These are phyloP conservation scores for Aechmea fasciata DNA, from an alignment of 176 grass and related monocot species.

Conservation along the genomic window DNA sequence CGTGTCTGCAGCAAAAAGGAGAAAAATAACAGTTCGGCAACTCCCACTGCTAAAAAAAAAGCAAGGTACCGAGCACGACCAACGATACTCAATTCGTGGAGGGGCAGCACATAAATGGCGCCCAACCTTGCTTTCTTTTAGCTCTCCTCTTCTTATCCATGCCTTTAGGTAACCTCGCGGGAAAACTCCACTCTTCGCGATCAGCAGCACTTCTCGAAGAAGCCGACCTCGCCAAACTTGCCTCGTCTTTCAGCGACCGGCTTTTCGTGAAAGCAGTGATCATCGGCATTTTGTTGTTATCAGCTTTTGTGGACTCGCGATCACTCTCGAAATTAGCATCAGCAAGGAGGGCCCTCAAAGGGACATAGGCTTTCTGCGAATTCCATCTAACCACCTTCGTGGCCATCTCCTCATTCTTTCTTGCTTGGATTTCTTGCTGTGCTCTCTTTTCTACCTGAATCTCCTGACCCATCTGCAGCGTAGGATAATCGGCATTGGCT, in stretches of 20 bases:
- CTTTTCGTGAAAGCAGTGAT: slow-evolving; percentile 9
- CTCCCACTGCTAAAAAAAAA: neutral
- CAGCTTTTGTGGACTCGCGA: slow-evolving; percentile 30
- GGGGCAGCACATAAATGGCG: slow-evolving; percentile 49
- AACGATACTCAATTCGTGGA: slow-evolving; percentile 25
- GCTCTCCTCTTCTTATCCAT: slow-evolving; percentile 22
- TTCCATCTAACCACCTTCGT: slow-evolving; percentile 14
- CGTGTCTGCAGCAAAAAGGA: neutral
- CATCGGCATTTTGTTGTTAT: slow-evolving; percentile 20
- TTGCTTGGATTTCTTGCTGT: neutral
- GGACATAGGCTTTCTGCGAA: slow-evolving; percentile 30
- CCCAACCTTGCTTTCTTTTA: slow-evolving; percentile 47
- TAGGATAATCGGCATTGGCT: slow-evolving; percentile 2
- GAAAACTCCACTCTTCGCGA: slow-evolving; percentile 36
- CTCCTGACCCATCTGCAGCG: neutral
- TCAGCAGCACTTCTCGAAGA: slow-evolving; percentile 10
- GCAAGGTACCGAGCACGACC: neutral
- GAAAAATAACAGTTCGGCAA: neutral
- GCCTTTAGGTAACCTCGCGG: slow-evolving; percentile 29
- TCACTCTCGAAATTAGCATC: slow-evolving; percentile 44
- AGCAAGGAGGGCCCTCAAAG: slow-evolving; percentile 49
- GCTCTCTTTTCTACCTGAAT: slow-evolving; percentile 12
- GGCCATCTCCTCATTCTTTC: slow-evolving; percentile 18
- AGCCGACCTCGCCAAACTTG: neutral
- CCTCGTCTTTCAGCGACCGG: slow-evolving; percentile 12